Evolutionary conservation across 2,329 filamentous ascomycete species (phyloP).

Genomic region (Fusarium bulbicola): DNA sequence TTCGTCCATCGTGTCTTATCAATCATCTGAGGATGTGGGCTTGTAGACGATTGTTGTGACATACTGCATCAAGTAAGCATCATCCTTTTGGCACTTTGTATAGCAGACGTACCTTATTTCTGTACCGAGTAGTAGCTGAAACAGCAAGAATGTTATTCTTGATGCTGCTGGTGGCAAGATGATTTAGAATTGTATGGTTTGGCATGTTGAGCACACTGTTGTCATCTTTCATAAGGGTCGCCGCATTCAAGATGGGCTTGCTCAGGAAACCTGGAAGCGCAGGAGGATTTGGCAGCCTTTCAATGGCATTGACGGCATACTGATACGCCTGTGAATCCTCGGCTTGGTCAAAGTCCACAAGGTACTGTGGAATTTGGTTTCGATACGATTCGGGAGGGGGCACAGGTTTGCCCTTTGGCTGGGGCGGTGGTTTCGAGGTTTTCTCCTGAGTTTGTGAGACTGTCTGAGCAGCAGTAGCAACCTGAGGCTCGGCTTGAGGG

Average conservation of each 20-base stretch:
- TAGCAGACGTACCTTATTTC: conserved; percentile 76
- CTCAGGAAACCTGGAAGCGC: conserved; percentile 88
- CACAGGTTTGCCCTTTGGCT: conserved; percentile 64
- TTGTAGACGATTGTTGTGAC: conserved; percentile 98
- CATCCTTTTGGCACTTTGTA: neutral
- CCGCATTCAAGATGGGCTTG: conserved; percentile 93
- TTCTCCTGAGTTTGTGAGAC: conserved; percentile 17
- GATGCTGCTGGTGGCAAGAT: conserved; percentile 96
- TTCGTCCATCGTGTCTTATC: conserved; percentile 31
- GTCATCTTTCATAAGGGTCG: conserved; percentile 94
- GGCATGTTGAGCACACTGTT: conserved; percentile 97
- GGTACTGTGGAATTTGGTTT: conserved; percentile 80
- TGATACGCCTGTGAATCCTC: conserved; percentile 81
- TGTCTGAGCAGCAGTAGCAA: conserved; percentile 19
- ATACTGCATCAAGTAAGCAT: conserved; percentile 68
- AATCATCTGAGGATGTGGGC: conserved; percentile 72
- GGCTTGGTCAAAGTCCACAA: conserved; percentile 85
- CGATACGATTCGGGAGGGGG: conserved; percentile 71
- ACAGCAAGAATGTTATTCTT: conserved; percentile 96
- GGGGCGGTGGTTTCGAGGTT: conserved; percentile 33
- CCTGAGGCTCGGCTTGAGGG: conserved; percentile 39
- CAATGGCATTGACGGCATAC: conserved; percentile 77
- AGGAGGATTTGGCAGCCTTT: conserved; percentile 84
- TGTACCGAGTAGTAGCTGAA: conserved; percentile 96
- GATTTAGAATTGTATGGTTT: conserved; percentile 96